A percentile compares a stretch with the other conserved stretches of the same genome.
These are phyloP conservation scores for Jackrogersella minutella DNA, from an alignment of 495 filamentous ascomycete genomes.

Conservation along the genomic window DNA sequence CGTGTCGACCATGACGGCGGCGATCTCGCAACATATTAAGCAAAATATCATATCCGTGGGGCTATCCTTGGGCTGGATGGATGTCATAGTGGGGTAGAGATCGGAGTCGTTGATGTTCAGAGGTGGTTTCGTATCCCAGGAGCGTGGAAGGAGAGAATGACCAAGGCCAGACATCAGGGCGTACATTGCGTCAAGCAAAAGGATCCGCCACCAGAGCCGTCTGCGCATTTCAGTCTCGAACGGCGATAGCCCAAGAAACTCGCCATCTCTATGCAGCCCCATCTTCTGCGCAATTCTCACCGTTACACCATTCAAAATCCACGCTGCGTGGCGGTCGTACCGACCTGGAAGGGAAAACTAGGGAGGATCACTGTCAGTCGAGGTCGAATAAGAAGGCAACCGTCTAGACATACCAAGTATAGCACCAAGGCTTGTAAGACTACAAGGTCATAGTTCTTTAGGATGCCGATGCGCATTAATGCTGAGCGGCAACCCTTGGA, in stretches of 20 bases:
- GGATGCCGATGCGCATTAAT: conserved; percentile 58
- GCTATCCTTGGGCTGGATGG: conserved; percentile 60
- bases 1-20: conserved; percentile 56
- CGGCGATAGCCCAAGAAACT: conserved; percentile 67
- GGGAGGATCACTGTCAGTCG: neutral
- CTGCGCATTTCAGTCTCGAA: conserved; percentile 74
- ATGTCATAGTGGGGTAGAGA: conserved; percentile 63
- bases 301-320: conserved; percentile 63
- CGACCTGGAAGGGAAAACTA: conserved; percentile 60
- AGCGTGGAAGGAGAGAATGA: conserved; percentile 58
- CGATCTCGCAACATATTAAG: conserved; percentile 62
- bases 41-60: conserved; percentile 75
- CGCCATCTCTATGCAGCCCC: conserved; percentile 76
- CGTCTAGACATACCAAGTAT: conserved; percentile 55
- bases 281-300: conserved; percentile 76
- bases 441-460: conserved; percentile 60
- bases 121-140: conserved; percentile 59
- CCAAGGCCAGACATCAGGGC: conserved; percentile 70
- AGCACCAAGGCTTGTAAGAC: conserved; percentile 63
- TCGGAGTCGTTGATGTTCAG: conserved; percentile 67
- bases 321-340: conserved; percentile 60
- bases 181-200: conserved; percentile 67
- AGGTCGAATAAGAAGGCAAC: neutral
- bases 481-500: conserved; percentile 56
- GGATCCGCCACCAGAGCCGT: conserved; percentile 77